Conservation (phyloP, 2,329 filamentous ascomycete species). For the Aspergillus sp. region DNA sequence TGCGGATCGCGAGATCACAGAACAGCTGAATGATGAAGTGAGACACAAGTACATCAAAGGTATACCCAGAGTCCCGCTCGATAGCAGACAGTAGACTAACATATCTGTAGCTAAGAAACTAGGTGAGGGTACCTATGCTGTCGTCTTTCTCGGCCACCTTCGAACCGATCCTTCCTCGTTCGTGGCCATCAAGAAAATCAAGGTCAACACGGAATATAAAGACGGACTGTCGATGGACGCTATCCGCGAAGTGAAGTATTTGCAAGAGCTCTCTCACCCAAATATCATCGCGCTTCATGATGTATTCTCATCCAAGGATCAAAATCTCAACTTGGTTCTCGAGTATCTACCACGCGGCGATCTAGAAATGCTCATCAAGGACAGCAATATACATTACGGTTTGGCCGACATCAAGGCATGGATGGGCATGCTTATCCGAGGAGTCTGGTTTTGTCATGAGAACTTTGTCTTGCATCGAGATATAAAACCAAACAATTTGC, state of each 20-base stretch:
- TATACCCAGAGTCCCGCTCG: constrained; percentile 35
- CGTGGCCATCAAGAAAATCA: constrained; percentile 70
- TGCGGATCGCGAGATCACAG: constrained; percentile 56
- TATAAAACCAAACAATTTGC: constrained; percentile 98
- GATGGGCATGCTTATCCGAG: constrained; percentile 96
- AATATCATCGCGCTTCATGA: constrained; percentile 93
- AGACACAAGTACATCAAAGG: constrained; percentile 91
- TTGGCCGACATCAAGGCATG: constrained; percentile 93
- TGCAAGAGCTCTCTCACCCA: constrained; percentile 90
- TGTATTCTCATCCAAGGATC: constrained; percentile 94
- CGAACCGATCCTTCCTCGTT: constrained; percentile 70
- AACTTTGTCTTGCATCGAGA: constrained; percentile 94
- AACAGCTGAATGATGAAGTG: constrained; percentile 79
- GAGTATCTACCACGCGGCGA: constrained; percentile 94
- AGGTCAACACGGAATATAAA: constrained; percentile 65
- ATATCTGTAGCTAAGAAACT: constrained; percentile 75
- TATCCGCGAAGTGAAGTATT: constrained; percentile 91
- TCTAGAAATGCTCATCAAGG: constrained; percentile 90
- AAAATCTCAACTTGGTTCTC: constrained; percentile 94
- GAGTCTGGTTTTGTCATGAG: constrained; percentile 95
- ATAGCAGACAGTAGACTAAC: neutral
- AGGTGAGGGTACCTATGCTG: constrained; percentile 95
- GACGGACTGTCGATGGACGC: constrained; percentile 95
- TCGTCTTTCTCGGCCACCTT: constrained; percentile 88
- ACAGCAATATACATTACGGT: constrained; percentile 80